These are phyloP conservation scores for Whalleya microplaca DNA, from an alignment of 2,329 filamentous ascomycete genomes.

Conservation along the genomic window DNA sequence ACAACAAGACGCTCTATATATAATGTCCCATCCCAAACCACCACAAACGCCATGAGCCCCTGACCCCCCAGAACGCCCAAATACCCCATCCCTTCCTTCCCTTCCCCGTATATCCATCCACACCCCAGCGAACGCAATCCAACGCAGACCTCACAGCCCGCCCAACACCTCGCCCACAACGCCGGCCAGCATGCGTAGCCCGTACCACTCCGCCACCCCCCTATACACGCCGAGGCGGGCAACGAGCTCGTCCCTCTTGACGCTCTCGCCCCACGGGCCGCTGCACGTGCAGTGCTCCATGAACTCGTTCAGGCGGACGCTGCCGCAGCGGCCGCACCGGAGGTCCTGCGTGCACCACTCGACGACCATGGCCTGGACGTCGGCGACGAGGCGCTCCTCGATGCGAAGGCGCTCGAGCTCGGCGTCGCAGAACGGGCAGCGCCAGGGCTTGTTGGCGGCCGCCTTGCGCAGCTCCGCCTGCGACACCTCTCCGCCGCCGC, in stretches of 20 bases:
- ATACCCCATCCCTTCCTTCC: too few species aligned
- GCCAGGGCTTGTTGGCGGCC: slow-evolving; percentile 61
- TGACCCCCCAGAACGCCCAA: too few species aligned
- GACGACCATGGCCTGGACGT: slow-evolving; percentile 74
- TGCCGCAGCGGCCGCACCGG: slow-evolving; percentile 73
- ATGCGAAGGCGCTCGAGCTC: slow-evolving; percentile 79
- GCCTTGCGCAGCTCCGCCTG: slow-evolving; percentile 28
- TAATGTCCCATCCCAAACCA: too few species aligned
- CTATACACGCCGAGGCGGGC: slow-evolving; percentile 70
- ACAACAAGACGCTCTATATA: too few species aligned
- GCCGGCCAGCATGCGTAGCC: slow-evolving; percentile 76
- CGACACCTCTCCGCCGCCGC: slow-evolving; percentile 11
- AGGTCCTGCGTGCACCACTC: slow-evolving; percentile 91
- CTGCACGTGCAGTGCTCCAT: slow-evolving; percentile 96
- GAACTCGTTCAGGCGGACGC: slow-evolving; percentile 85
- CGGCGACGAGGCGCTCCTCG: slow-evolving; percentile 79
- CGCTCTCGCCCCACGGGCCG: slow-evolving; percentile 77
- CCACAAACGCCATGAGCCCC: too few species aligned
- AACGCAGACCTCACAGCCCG: slow-evolving; percentile 16
- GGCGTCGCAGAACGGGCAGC: slow-evolving; percentile 74
- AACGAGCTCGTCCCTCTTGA: slow-evolving; percentile 68
- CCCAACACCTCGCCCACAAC: slow-evolving; percentile 68
- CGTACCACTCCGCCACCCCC: slow-evolving; percentile 78
- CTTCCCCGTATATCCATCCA: too few species aligned
- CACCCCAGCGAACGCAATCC: too few species aligned